These are phyloP conservation scores for Cadophora gregata DNA, from an alignment of 2,329 filamentous ascomycete genomes.

Conservation along the genomic window DNA sequence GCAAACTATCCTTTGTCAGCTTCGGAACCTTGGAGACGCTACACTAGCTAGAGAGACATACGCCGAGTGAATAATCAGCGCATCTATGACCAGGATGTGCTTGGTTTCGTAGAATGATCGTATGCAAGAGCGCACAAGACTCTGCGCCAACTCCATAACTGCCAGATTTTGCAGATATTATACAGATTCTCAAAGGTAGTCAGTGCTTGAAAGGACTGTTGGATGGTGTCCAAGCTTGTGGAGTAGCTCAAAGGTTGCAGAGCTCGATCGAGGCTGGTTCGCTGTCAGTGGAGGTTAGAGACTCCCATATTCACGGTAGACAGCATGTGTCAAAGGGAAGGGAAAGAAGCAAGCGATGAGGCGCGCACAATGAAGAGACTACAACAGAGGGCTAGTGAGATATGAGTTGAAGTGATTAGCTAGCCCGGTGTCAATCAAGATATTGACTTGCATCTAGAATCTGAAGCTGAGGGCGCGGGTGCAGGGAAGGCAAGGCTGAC, in stretches of 20 bases:
- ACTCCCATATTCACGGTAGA: slow-evolving; percentile 35
- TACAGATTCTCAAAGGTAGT: not conserved
- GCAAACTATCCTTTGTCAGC: slow-evolving; percentile 59
- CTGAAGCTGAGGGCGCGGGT: not conserved
- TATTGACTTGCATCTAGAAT: not conserved
- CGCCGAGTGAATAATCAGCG: slow-evolving; percentile 76
- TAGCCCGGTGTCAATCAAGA: not conserved
- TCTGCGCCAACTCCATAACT: slow-evolving; percentile 71
- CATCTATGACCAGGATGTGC: slow-evolving; percentile 82
- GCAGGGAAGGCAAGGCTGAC: not conserved
- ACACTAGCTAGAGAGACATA: slow-evolving; percentile 47
- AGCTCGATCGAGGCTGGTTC: slow-evolving; percentile 21
- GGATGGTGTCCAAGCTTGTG: not conserved
- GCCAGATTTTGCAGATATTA: not conserved
- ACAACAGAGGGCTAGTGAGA: not conserved
- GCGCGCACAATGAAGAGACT: not conserved
- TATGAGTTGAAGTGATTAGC: slow-evolving; percentile 3
- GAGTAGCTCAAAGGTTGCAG: not conserved
- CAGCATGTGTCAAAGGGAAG: slow-evolving; percentile 28
- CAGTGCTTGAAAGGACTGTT: not conserved
- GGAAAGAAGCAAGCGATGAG: not conserved
- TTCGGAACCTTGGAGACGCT: slow-evolving; percentile 27
- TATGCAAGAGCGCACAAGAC: slow-evolving; percentile 83
- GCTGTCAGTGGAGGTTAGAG: slow-evolving; percentile 23
- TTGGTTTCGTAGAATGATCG: slow-evolving; percentile 88